phyloP scores from a whole-genome alignment of 1,284 basidiomycete species.

The Rhodotorula sp. region DNA sequence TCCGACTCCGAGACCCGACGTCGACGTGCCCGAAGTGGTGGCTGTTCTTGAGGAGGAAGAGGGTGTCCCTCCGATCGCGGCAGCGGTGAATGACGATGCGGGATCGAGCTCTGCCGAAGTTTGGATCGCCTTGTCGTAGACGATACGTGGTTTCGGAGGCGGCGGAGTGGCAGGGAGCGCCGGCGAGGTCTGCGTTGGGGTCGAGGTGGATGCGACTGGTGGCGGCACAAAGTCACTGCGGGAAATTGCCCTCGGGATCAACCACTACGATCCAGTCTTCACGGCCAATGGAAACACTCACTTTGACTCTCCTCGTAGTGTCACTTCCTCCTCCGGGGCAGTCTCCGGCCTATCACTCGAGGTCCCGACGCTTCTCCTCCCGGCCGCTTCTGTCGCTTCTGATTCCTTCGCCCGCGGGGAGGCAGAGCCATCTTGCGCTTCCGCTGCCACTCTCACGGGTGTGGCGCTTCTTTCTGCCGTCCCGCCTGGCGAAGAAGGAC shows the following conservation, averaged over 20 bases:
- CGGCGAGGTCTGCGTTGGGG: background rate
- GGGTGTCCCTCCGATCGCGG: background rate
- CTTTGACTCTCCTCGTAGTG: background rate
- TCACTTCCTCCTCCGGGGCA: background rate
- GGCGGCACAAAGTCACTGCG: background rate
- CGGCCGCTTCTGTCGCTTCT: too few relatives aligned
- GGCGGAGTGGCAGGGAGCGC: background rate
- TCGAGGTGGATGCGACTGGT: background rate
- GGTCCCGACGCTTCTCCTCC: too few relatives aligned
- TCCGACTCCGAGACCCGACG: too few relatives aligned
- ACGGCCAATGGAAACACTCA: background rate
- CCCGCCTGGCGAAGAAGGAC: background rate
- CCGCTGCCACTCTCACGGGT: background rate
- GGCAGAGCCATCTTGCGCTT: background rate
- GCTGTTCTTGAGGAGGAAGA: background rate
- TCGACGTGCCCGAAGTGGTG: background rate
- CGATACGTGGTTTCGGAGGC: slow-evolving; percentile 25
- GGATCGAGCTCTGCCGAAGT: slow-evolving; percentile 20
- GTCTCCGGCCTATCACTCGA: too few relatives aligned
- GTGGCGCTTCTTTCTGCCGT: background rate
- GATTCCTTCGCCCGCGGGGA: background rate
- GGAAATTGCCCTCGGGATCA: background rate
- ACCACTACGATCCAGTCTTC: too few relatives aligned
- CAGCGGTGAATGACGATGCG: slow-evolving; percentile 8
- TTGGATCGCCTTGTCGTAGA: slow-evolving; percentile 41